phyloP scores from a whole-genome alignment of 805 yeast genomes.

The Saccharomycopsis schoenii region DNA sequence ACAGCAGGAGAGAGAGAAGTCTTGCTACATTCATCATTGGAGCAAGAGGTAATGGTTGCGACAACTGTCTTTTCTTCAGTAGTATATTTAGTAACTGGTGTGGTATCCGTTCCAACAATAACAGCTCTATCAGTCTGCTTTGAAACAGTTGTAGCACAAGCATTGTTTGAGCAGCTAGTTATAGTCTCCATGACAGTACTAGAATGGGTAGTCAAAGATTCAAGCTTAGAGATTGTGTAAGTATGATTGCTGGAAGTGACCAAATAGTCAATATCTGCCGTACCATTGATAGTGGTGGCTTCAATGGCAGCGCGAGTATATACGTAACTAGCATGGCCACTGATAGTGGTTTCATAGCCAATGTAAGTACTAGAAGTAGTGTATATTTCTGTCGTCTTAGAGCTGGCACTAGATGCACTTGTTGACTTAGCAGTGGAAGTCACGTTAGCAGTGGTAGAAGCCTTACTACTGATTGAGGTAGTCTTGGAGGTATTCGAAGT shows the following conservation, averaged over 20 bases:
- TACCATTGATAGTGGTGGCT: neutral
- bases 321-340: neutral
- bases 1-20: neutral
- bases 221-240: neutral
- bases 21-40: constrained; percentile 4
- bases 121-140: constrained; percentile 19
- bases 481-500: constrained; percentile 19
- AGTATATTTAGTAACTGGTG: neutral
- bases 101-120: constrained; percentile 19
- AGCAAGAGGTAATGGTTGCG: constrained; percentile 20
- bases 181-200: constrained; percentile 24
- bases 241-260: neutral
- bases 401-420: neutral
- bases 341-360: neutral
- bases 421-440: too few relatives aligned
- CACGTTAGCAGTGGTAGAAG: too few relatives aligned
- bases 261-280: neutral
- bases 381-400: constrained; percentile 6
- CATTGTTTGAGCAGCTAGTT: constrained; percentile 22
- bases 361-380: constrained; percentile 9
- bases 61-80: constrained; percentile 5
- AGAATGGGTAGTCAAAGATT: neutral
- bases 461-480: constrained; percentile 17
- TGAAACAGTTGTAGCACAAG: constrained; percentile 18
- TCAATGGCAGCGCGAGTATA: neutral